Evolutionary conservation across 169 alveolate genomes (phyloP).

Genomic region (Babesia sp.): DNA sequence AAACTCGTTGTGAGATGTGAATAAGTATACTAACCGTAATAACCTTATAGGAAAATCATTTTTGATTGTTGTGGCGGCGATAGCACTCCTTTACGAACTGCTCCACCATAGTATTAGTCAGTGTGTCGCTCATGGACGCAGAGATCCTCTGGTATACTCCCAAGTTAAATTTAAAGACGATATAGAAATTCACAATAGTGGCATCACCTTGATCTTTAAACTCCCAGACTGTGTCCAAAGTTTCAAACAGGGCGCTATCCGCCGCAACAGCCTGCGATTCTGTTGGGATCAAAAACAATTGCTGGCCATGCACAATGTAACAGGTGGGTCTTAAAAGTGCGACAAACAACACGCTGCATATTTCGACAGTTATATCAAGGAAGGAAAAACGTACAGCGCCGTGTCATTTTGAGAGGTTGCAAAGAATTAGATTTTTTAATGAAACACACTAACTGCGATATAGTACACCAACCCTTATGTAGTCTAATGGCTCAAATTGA

Average conservation of each 20-base stretch:
- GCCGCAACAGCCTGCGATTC: slow-evolving; percentile 55
- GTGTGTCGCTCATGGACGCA: slow-evolving; percentile 17
- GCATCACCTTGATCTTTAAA: slow-evolving; percentile 7
- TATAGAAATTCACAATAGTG: slow-evolving; percentile 44
- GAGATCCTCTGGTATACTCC: slow-evolving; percentile 44
- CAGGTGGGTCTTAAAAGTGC: too few species aligned
- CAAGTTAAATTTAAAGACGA: slow-evolving; percentile 36
- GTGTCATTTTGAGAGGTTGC: too few species aligned
- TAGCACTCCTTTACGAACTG: slow-evolving; percentile 56
- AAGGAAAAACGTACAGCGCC: background rate
- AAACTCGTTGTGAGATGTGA: too few species aligned
- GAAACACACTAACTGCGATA: too few species aligned
- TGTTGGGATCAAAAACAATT: background rate
- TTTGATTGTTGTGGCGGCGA: slow-evolving; percentile 13
- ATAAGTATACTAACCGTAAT: too few species aligned
- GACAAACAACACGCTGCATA: background rate
- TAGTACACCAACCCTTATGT: slow-evolving; percentile 32
- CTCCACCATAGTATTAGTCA: slow-evolving; percentile 48
- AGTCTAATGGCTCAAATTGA: slow-evolving; percentile 9
- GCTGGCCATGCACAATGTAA: too few species aligned
- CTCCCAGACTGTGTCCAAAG: slow-evolving; percentile 57
- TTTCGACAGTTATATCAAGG: background rate
- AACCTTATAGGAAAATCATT: background rate
- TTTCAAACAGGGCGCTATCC: slow-evolving; percentile 49
- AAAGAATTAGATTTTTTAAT: too few species aligned